These are phyloP conservation scores for Phycomyces nitens DNA, from an alignment of 192 early-diverging fungal species.

Conservation along the genomic window DNA sequence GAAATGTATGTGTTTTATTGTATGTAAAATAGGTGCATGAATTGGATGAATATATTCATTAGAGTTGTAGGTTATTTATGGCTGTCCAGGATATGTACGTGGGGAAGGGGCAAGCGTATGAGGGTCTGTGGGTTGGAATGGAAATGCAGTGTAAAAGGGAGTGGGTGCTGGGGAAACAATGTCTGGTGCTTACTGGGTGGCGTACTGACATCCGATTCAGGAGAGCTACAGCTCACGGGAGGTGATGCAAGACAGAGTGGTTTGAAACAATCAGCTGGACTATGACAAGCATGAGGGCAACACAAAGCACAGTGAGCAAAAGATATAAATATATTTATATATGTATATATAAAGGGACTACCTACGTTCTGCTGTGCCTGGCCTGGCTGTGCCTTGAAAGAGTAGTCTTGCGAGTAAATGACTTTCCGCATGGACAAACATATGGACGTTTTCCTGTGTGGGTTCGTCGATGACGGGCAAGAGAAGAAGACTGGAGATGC, in stretches of 20 bases:
- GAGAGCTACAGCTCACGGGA: not conserved
- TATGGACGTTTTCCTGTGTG: slow-evolving; percentile 24
- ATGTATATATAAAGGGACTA: not conserved
- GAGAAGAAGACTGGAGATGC: slow-evolving; percentile 16
- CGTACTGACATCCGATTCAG: not conserved
- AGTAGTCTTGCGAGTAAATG: slow-evolving; percentile 66
- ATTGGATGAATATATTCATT: not conserved
- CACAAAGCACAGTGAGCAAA: not conserved
- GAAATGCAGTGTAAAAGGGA: not conserved
- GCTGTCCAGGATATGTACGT: too few relatives aligned
- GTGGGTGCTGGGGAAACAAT: not conserved
- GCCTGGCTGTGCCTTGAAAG: slow-evolving; percentile 57
- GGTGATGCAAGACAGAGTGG: not conserved
- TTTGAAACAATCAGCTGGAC: not conserved
- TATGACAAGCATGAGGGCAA: not conserved
- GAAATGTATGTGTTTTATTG: too few relatives aligned
- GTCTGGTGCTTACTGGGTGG: not conserved
- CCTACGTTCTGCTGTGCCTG: slow-evolving; percentile 22
- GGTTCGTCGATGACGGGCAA: slow-evolving; percentile 23
- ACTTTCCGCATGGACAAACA: slow-evolving; percentile 61
- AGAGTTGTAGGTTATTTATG: not conserved
- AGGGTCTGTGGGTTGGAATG: not conserved
- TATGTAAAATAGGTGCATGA: not conserved
- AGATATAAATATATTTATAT: not conserved
- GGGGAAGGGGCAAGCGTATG: slow-evolving; percentile 1